phyloP scores from a whole-genome alignment of 1,284 basidiomycete genomes.

The Meira nashicola region DNA sequence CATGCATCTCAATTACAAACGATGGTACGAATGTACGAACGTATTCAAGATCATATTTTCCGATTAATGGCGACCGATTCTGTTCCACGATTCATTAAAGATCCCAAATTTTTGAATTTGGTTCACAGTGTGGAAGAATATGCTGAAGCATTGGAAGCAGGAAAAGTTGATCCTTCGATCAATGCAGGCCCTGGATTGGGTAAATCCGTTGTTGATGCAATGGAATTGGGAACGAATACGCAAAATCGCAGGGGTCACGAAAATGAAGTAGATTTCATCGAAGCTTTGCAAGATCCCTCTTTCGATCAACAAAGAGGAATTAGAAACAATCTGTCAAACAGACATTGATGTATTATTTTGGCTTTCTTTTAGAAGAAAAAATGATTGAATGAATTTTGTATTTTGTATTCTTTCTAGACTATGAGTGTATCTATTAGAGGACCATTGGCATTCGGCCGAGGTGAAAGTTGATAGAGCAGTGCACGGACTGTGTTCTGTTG shows the following conservation, averaged over 20 bases:
- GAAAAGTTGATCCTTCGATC: slow-evolving; percentile 35
- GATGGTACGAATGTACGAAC: slow-evolving; percentile 87
- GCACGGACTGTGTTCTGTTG: no score
- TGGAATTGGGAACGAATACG: slow-evolving; percentile 27
- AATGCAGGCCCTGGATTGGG: slow-evolving; percentile 33
- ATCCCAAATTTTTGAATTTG: slow-evolving; percentile 38
- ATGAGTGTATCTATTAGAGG: no score
- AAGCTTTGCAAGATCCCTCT: no score
- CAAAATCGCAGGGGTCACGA: neutral
- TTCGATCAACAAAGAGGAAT: no score
- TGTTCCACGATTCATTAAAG: slow-evolving; percentile 61
- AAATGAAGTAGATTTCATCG: no score
- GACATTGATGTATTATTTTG: no score
- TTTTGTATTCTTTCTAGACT: no score
- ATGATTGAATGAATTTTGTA: no score
- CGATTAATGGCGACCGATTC: slow-evolving; percentile 96
- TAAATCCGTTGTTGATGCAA: slow-evolving; percentile 38
- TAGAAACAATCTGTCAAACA: no score
- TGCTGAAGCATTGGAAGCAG: slow-evolving; percentile 43
- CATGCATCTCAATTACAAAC: slow-evolving; percentile 73
- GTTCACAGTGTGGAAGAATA: slow-evolving; percentile 47
- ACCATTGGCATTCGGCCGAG: no score
- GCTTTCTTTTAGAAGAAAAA: no score
- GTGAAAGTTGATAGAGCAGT: no score
- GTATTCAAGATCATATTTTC: slow-evolving; percentile 95